Evolutionary conservation across 2,329 filamentous ascomycete genomes (phyloP).

Genomic region (Colletotrichum trifolii): DNA sequence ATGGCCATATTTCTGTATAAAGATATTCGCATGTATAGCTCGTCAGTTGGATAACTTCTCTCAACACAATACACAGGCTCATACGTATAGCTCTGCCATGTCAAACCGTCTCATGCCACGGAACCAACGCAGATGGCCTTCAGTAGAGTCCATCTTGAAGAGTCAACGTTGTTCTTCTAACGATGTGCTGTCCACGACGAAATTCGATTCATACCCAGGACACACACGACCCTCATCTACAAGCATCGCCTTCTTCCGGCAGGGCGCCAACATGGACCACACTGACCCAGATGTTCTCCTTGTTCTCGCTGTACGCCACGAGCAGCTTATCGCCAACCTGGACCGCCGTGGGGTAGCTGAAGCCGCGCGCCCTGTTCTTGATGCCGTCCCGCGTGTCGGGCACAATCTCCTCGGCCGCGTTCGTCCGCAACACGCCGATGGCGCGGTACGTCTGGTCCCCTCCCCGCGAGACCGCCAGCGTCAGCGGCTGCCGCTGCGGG

Average conservation of each 20-base stretch:
- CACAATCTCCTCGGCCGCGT: slow-evolving; percentile 38
- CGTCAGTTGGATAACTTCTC: too few relatives aligned
- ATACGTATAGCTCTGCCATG: too few relatives aligned
- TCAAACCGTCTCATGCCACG: too few relatives aligned
- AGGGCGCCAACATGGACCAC: slow-evolving; percentile 37
- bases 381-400: slow-evolving; percentile 40
- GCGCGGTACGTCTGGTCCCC: slow-evolving; percentile 27
- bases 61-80: too few relatives aligned
- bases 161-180: too few relatives aligned
- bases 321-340: slow-evolving; percentile 39
- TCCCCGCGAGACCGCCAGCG: slow-evolving; percentile 37
- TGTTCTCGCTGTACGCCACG: slow-evolving; percentile 42
- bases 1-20: too few relatives aligned
- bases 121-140: too few relatives aligned
- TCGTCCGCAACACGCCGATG: slow-evolving; percentile 39
- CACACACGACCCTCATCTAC: not conserved
- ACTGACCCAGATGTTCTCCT: slow-evolving; percentile 44
- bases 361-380: slow-evolving; percentile 39
- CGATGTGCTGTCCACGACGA: too few relatives aligned
- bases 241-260: slow-evolving; percentile 13
- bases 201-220: too few relatives aligned
- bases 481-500: slow-evolving; percentile 37
- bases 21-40: too few relatives aligned
- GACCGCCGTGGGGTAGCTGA: slow-evolving; percentile 40
- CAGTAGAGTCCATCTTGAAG: too few relatives aligned